These are phyloP conservation scores for Wickerhamiella sorbophila DNA, from an alignment of 805 yeast genomes.

Conservation along the genomic window DNA sequence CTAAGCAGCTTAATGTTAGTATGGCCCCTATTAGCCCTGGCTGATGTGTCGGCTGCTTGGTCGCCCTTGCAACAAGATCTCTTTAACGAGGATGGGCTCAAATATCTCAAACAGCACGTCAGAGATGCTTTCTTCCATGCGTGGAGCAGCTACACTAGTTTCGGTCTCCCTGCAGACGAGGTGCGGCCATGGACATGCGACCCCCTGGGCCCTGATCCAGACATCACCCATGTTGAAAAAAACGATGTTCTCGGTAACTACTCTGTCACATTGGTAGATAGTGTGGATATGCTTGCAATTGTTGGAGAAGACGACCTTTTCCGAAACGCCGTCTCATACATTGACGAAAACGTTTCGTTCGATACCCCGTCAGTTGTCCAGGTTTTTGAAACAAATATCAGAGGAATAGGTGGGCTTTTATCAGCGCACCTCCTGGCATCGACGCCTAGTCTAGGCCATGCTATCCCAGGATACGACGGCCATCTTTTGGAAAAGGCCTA, in stretches of 20 bases:
- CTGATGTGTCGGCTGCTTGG: neutral
- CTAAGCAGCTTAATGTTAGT: neutral
- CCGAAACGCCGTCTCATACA: slow-evolving; percentile 30
- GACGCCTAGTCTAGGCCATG: slow-evolving; percentile 32
- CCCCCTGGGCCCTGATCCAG: slow-evolving; percentile 51
- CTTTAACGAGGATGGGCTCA: neutral
- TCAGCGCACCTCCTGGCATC: slow-evolving; percentile 64
- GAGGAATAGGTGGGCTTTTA: slow-evolving; percentile 69
- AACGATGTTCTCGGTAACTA: slow-evolving; percentile 82
- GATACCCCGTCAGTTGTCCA: slow-evolving; percentile 60
- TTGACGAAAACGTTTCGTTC: slow-evolving; percentile 33
- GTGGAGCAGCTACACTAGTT: slow-evolving; percentile 49
- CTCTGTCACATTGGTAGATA: slow-evolving; percentile 64
- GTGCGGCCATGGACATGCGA: slow-evolving; percentile 58
- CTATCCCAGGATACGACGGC: slow-evolving; percentile 45
- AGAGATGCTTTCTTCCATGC: slow-evolving; percentile 53
- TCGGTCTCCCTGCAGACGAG: slow-evolving; percentile 71
- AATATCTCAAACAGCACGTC: slow-evolving; percentile 30
- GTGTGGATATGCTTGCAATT: slow-evolving; percentile 64
- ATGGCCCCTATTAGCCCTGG: neutral
- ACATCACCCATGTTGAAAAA: slow-evolving; percentile 39
- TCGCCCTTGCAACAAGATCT: slow-evolving; percentile 4
- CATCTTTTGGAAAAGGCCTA: slow-evolving; percentile 55
- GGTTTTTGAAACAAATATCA: slow-evolving; percentile 73
- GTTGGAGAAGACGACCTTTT: slow-evolving; percentile 50